These are phyloP conservation scores for Metschnikowia kunwiensis DNA, from an alignment of 805 yeast genomes.

Conservation along the genomic window DNA sequence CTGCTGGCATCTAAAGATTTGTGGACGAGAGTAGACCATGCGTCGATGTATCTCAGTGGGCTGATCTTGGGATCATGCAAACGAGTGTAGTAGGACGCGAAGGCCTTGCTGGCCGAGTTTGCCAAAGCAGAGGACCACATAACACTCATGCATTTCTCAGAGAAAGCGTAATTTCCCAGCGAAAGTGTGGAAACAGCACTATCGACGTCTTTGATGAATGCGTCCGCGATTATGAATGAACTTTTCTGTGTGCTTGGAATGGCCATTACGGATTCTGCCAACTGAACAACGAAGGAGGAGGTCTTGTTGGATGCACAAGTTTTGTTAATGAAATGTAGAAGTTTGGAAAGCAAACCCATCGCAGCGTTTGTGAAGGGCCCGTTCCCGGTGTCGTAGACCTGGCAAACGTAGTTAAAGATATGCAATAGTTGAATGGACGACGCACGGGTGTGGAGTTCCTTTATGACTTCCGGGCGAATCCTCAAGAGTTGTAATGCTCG, in stretches of 20 bases:
- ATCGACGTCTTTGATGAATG: slow-evolving; percentile 48
- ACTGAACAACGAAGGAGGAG: slow-evolving; percentile 8
- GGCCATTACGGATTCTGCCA: slow-evolving; percentile 49
- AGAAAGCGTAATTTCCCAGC: slow-evolving; percentile 43
- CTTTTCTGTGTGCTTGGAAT: slow-evolving; percentile 53
- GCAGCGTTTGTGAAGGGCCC: slow-evolving; percentile 70
- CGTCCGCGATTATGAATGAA: slow-evolving; percentile 57
- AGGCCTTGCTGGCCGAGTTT: slow-evolving; percentile 59
- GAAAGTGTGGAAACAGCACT: slow-evolving; percentile 38
- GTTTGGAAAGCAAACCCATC: slow-evolving; percentile 55
- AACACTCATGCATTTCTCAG: slow-evolving; percentile 43
- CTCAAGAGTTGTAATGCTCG: slow-evolving; percentile 45
- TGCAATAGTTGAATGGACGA: slow-evolving; percentile 18
- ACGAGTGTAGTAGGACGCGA: slow-evolving; percentile 33
- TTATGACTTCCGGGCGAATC: not conserved
- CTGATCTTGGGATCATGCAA: slow-evolving; percentile 13
- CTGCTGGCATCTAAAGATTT: slow-evolving; percentile 29
- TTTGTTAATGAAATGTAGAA: slow-evolving; percentile 37
- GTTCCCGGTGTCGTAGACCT: slow-evolving; percentile 68
- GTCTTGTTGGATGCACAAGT: slow-evolving; percentile 14
- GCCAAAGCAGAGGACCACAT: slow-evolving; percentile 63
- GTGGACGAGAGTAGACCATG: slow-evolving; percentile 48
- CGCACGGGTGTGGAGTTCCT: not conserved
- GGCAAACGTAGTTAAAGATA: slow-evolving; percentile 55
- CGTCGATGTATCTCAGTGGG: slow-evolving; percentile 44